Conservation (phyloP, 306 rosid genomes). For the Styphnolobium japonicum region DNA sequence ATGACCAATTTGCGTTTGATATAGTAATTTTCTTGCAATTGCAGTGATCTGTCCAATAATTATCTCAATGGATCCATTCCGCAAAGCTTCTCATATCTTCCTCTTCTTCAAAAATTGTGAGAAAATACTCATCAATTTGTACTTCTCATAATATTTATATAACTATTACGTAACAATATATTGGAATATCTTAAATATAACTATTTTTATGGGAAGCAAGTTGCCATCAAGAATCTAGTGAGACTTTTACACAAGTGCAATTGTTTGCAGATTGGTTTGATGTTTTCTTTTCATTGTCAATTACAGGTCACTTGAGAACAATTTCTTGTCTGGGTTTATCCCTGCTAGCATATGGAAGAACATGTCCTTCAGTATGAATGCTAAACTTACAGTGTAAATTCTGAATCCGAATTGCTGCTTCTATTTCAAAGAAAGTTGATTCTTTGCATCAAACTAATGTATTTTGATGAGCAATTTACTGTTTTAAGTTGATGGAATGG, state of each 20-base stretch:
- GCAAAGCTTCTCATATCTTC: slow-evolving; percentile 46
- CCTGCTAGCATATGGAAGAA: slow-evolving; percentile 55
- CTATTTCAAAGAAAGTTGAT: not conserved
- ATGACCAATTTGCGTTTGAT: not conserved
- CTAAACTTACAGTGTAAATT: slow-evolving; percentile 56
- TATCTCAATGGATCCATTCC: slow-evolving; percentile 52
- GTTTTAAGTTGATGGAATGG: not conserved
- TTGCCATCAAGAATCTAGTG: not conserved
- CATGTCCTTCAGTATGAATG: slow-evolving; percentile 32
- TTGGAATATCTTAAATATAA: not conserved
- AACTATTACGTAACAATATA: not conserved
- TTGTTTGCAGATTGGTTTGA: too few relatives aligned
- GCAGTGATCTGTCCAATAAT: too few relatives aligned
- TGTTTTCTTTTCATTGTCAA: not conserved
- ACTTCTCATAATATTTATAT: not conserved
- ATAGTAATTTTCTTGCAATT: too few relatives aligned
- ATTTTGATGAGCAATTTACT: not conserved
- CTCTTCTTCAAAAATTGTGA: slow-evolving; percentile 73
- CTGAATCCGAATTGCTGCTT: slow-evolving; percentile 3
- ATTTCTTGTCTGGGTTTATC: slow-evolving; percentile 51
- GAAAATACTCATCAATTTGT: slow-evolving; percentile 32
- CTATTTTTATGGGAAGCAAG: not conserved
- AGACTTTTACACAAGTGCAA: not conserved
- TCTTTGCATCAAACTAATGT: slow-evolving; percentile 12
- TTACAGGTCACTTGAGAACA: slow-evolving; percentile 57